Conservation (phyloP, 805 yeast genomes). For the Candida maltosa region DNA sequence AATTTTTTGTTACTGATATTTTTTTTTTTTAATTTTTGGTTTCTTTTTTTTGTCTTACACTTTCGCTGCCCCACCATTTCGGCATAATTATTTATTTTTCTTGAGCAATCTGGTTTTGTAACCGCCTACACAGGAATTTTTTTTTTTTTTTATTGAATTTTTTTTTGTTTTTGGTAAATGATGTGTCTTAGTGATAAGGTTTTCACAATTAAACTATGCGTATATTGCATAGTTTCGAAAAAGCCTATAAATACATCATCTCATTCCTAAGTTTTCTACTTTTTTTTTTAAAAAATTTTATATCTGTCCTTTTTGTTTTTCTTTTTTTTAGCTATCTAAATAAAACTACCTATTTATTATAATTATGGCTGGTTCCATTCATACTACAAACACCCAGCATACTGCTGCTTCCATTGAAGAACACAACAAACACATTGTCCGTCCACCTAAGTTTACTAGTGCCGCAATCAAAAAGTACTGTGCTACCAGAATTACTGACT, state of each 20-base stretch:
- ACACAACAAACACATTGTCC: slow-evolving; percentile 19
- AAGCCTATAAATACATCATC: background rate
- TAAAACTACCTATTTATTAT: background rate
- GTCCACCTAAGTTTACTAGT: slow-evolving; percentile 19
- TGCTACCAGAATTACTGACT: slow-evolving; percentile 45
- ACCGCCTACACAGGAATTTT: no score
- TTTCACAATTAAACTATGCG: no score
- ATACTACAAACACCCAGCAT: slow-evolving; percentile 11
- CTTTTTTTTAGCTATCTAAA: background rate
- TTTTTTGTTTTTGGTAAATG: no score
- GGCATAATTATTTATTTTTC: no score
- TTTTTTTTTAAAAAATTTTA: background rate
- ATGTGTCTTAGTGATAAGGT: no score
- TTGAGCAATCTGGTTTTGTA: no score
- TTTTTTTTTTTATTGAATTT: no score
- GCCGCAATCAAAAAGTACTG: slow-evolving; percentile 25
- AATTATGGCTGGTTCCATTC: slow-evolving; percentile 5
- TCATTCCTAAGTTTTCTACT: background rate
- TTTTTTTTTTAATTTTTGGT: no score
- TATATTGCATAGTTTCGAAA: background rate
- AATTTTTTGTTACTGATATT: no score
- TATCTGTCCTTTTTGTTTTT: no score
- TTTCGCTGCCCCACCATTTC: no score
- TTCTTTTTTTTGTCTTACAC: no score
- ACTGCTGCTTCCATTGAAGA: slow-evolving; percentile 11